These are phyloP conservation scores for Tripterygium wilfordii DNA, from an alignment of 177 flowering plant genomes.

Conservation along the genomic window DNA sequence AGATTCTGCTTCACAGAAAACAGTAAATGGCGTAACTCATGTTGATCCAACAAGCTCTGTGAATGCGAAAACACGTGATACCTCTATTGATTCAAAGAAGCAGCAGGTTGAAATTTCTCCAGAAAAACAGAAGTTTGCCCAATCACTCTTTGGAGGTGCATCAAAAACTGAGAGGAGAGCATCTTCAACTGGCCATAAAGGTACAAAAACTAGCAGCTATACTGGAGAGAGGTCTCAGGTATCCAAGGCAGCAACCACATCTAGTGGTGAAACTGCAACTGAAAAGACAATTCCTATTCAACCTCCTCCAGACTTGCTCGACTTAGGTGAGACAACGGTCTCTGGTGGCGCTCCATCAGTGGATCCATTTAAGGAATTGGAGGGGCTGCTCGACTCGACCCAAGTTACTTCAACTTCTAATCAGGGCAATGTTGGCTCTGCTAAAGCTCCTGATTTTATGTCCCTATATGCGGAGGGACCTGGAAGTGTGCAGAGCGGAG, in stretches of 20 bases:
- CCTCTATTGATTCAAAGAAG: conserved; percentile 44
- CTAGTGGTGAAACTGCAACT: conserved; percentile 13
- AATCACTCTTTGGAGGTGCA: conserved; percentile 82
- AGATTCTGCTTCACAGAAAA: conserved; percentile 35
- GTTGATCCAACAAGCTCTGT: conserved; percentile 24
- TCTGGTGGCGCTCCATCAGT: conserved; percentile 23
- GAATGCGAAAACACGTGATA: conserved; percentile 37
- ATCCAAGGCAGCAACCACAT: conserved; percentile 13
- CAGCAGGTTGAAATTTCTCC: conserved; percentile 54
- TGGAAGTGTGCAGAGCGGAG: conserved; percentile 25
- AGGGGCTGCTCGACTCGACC: conserved; percentile 67
- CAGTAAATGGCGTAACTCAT: conserved; percentile 54
- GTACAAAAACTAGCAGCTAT: conserved; percentile 27
- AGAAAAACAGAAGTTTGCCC: conserved; percentile 93
- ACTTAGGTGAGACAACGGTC: conserved; percentile 57
- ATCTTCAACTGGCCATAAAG: conserved; percentile 47
- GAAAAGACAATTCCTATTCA: conserved; percentile 35
- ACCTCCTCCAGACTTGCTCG: conserved; percentile 81
- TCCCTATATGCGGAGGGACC: conserved; percentile 39
- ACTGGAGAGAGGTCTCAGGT: conserved; percentile 29
- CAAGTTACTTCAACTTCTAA: conserved; percentile 20
- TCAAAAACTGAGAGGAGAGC: conserved; percentile 55
- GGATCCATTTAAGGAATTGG: conserved; percentile 86
- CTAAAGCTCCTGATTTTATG: conserved; percentile 47
- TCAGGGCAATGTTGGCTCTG: conserved; percentile 18